Percentiles rank a stretch among this genome's conserved stretches.
phyloP scores from a whole-genome alignment of 768 basidiomycete species.

The Boletus tomentosulus region DNA sequence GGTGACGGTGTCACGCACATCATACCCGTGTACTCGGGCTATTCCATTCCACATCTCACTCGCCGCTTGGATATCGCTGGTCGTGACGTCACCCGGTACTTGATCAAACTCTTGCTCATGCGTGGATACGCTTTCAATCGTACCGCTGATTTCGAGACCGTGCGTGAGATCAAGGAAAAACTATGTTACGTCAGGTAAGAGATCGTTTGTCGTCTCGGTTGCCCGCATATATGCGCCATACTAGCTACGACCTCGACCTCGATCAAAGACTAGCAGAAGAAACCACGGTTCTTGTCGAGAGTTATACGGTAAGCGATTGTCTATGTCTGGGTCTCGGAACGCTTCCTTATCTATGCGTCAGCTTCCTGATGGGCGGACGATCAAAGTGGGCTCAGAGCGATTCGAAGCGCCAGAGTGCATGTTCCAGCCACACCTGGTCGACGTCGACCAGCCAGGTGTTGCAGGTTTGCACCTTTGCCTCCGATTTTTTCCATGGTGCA shows the following conservation, averaged over 20 bases:
- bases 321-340: background rate
- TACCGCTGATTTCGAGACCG: constrained; percentile 99
- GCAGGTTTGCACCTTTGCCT: constrained; percentile 56
- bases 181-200: constrained; percentile 92
- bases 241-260: constrained; percentile 92
- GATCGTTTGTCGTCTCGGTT: background rate
- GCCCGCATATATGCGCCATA: background rate
- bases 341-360: constrained; percentile 28
- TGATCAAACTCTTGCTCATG: constrained; percentile 99
- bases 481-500: background rate
- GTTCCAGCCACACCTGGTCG: constrained; percentile 99
- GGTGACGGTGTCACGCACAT: constrained; percentile 99
- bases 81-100: constrained; percentile 94
- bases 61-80: constrained; percentile 96
- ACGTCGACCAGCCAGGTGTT: constrained; percentile 94
- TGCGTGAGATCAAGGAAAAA: constrained; percentile 98
- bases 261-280: constrained; percentile 93
- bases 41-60: constrained; percentile 91
- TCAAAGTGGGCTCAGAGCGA: constrained; percentile 97
- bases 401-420: constrained; percentile 99
- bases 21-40: constrained; percentile 97
- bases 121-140: constrained; percentile 99
- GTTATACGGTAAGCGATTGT: constrained; percentile 71
- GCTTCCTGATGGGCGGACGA: constrained; percentile 93
- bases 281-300: constrained; percentile 94